These are phyloP conservation scores for Polymyxa betae DNA, from an alignment of 208 protist species.

Conservation along the genomic window DNA sequence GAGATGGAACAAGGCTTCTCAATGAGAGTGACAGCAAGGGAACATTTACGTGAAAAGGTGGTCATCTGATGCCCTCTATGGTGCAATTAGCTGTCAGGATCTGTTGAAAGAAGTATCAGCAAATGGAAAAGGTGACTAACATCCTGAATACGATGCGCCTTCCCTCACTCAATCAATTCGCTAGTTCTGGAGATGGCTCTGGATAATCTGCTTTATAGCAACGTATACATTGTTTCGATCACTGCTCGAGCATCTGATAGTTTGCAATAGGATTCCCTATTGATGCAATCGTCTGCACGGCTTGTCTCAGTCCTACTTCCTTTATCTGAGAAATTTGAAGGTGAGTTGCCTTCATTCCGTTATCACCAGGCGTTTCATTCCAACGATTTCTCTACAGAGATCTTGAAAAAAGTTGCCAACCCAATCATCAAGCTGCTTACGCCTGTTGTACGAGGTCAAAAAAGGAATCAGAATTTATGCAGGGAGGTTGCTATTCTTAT, in stretches of 20 bases:
- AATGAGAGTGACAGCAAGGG: background rate
- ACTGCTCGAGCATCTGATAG: background rate
- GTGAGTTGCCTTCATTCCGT: background rate
- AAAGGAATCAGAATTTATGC: background rate
- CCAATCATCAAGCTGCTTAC: constrained; percentile 11
- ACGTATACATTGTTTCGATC: background rate
- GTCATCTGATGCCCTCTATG: background rate
- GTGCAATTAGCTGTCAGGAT: background rate
- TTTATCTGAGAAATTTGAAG: background rate
- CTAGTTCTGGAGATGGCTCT: background rate
- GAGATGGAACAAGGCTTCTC: background rate
- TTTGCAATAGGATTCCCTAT: background rate
- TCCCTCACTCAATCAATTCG: background rate
- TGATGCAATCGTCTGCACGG: background rate
- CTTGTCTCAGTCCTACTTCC: background rate
- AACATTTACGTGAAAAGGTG: constrained; percentile 43
- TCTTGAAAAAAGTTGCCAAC: background rate
- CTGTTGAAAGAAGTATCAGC: background rate
- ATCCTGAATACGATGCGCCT: background rate
- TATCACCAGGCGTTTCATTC: background rate
- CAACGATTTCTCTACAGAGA: background rate
- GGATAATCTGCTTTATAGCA: background rate
- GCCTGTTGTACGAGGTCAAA: constrained; percentile 14
- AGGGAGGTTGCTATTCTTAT: constrained; percentile 9
- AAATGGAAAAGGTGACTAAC: background rate